Conservation (phyloP, 2,329 filamentous ascomycete genomes). For the Colletotrichum tamarilloi region DNA sequence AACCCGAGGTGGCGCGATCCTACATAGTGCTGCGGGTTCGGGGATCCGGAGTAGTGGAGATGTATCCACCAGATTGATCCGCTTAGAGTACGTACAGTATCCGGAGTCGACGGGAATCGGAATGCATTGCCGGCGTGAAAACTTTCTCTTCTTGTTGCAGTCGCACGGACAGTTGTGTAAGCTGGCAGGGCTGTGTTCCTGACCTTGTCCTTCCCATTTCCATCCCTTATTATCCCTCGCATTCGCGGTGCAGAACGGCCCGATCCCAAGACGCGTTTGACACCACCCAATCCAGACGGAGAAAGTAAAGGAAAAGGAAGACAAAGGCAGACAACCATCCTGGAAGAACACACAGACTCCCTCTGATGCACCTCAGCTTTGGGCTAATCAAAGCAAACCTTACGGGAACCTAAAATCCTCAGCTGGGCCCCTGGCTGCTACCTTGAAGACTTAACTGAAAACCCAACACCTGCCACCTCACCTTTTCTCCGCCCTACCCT, state of each 20-base stretch:
- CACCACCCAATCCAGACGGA: not conserved
- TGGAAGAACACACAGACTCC: not conserved
- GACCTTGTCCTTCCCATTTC: not conserved
- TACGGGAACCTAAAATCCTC: not conserved
- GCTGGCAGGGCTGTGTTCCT: not conserved
- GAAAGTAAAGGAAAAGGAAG: not conserved
- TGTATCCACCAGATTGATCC: not conserved
- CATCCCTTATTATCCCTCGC: not conserved
- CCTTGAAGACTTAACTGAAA: not conserved
- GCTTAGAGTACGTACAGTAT: not conserved
- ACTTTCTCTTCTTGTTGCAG: slow-evolving; percentile 4
- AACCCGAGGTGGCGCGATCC: not conserved
- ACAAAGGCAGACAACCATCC: no score
- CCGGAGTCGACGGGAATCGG: not conserved
- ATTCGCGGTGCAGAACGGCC: slow-evolving; percentile 1
- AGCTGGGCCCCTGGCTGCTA: not conserved
- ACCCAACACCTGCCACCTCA: not conserved
- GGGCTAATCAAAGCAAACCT: not conserved
- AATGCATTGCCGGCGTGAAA: not conserved
- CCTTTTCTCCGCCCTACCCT: not conserved
- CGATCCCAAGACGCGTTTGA: not conserved
- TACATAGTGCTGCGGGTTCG: not conserved
- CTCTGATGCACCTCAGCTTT: not conserved
- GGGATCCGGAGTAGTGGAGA: not conserved
- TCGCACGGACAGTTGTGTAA: not conserved